These are phyloP conservation scores for Colletotrichum sp. DNA, from an alignment of 2,329 filamentous ascomycete genomes.

Conservation along the genomic window DNA sequence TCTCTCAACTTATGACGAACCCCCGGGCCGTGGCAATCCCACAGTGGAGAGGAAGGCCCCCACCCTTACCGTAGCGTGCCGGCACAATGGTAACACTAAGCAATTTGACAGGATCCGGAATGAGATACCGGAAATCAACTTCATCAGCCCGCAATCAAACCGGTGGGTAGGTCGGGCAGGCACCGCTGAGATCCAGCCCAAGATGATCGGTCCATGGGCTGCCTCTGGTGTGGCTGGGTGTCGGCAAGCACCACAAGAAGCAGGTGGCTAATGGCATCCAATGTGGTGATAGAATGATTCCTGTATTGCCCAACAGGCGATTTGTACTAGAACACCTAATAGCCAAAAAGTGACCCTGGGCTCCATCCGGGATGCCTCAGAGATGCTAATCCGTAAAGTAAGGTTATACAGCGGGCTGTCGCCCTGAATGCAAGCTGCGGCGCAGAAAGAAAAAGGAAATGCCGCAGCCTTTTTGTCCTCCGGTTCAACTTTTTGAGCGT, in stretches of 20 bases:
- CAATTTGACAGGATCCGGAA: conserved; percentile 7
- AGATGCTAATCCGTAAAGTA: conserved; percentile 3
- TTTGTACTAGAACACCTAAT: conserved; percentile 7
- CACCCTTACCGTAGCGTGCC: not conserved
- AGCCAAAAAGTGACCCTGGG: not conserved
- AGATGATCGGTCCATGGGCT: not conserved
- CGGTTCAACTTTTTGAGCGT: not conserved
- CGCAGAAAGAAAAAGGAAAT: not conserved
- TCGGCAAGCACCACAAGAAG: not conserved
- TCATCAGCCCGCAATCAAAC: conserved; percentile 8
- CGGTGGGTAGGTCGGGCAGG: not conserved
- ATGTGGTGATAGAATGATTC: not conserved
- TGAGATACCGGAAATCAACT: not conserved
- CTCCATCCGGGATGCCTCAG: not conserved
- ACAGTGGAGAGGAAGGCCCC: not conserved
- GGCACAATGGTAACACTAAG: conserved; percentile 7
- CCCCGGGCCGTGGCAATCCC: not conserved
- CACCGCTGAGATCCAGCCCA: not conserved
- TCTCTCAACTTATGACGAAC: not conserved
- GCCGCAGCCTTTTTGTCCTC: not conserved
- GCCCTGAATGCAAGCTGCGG: conserved; percentile 4
- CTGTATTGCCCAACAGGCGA: not conserved
- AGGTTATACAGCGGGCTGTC: conserved; percentile 11
- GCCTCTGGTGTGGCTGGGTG: not conserved
- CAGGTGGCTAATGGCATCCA: not conserved